Evolutionary conservation across 2,329 filamentous ascomycete species (phyloP).

Genomic region (Pseudogymnoascus sp.): DNA sequence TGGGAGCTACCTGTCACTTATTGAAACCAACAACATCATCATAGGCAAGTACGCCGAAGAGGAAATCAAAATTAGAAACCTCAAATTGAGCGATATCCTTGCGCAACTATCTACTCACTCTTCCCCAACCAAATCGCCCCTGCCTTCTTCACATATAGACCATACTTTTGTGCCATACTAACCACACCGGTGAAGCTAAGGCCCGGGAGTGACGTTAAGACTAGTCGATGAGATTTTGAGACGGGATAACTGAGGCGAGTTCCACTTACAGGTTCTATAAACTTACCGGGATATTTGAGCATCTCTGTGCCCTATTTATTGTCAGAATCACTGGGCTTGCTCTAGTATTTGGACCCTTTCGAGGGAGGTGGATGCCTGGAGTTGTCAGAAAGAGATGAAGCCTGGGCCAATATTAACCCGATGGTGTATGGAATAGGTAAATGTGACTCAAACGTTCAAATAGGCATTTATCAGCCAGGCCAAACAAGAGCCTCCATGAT

Average conservation of each 20-base stretch:
- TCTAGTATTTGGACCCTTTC: background rate
- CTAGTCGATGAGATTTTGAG: background rate
- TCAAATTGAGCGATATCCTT: no score
- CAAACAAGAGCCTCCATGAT: background rate
- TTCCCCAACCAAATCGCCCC: slow-evolving; percentile 9
- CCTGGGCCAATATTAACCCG: background rate
- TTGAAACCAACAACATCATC: no score
- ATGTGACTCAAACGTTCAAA: background rate
- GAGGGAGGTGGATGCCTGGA: background rate
- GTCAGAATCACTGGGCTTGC: background rate
- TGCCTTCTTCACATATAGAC: slow-evolving; percentile 29
- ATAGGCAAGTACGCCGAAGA: no score
- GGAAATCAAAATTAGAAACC: no score
- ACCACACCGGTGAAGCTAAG: background rate
- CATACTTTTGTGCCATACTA: background rate
- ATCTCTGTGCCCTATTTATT: background rate
- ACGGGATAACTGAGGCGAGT: no score
- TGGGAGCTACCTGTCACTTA: no score
- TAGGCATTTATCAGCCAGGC: background rate
- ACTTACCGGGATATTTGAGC: background rate
- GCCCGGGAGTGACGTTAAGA: background rate
- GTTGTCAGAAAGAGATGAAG: background rate
- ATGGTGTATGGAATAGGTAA: background rate
- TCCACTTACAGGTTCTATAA: background rate
- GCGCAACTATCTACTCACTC: background rate